These are phyloP conservation scores for Leccinum huronense DNA, from an alignment of 1,284 basidiomycete genomes.

Conservation along the genomic window DNA sequence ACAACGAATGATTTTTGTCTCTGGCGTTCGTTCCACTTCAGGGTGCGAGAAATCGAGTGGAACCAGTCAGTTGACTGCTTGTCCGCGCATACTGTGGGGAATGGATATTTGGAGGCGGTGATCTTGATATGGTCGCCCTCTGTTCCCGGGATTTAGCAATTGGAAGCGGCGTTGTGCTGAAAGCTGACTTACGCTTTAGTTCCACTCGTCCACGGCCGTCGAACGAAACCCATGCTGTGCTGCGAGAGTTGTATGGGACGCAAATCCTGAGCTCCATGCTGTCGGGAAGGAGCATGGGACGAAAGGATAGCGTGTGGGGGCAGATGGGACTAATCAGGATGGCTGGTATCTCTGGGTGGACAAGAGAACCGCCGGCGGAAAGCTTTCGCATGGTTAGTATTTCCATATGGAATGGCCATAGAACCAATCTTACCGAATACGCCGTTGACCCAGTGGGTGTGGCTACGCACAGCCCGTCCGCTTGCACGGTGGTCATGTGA, in stretches of 20 bases:
- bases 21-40: slow-evolving; percentile 81
- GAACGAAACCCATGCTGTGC: slow-evolving; percentile 98
- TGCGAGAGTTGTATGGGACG: slow-evolving; percentile 97
- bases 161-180: slow-evolving; percentile 4
- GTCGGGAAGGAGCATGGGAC: slow-evolving; percentile 97
- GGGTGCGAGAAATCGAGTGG: slow-evolving; percentile 63
- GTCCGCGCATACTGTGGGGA: slow-evolving; percentile 97
- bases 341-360: slow-evolving; percentile 97
- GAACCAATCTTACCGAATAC: slow-evolving; percentile 70
- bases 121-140: slow-evolving; percentile 99
- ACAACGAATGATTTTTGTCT: slow-evolving; percentile 97
- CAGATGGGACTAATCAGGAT: slow-evolving; percentile 97
- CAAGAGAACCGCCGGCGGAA: slow-evolving; percentile 96
- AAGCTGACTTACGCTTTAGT: slow-evolving; percentile 73
- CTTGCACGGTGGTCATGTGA: slow-evolving; percentile 99
- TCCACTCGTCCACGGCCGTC: slow-evolving; percentile 97
- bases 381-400: slow-evolving; percentile 51
- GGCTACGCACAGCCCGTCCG: slow-evolving; percentile 93
- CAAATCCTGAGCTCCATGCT: slow-evolving; percentile 98
- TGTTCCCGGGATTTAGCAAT: slow-evolving; percentile 37
- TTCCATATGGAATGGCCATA: not conserved
- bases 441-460: slow-evolving; percentile 99
- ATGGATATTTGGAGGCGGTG: slow-evolving; percentile 96
- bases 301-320: slow-evolving; percentile 97
- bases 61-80: slow-evolving; percentile 99